These are phyloP conservation scores for Silene noctiflora DNA, from an alignment of 179 eudicot genomes.

Conservation along the genomic window DNA sequence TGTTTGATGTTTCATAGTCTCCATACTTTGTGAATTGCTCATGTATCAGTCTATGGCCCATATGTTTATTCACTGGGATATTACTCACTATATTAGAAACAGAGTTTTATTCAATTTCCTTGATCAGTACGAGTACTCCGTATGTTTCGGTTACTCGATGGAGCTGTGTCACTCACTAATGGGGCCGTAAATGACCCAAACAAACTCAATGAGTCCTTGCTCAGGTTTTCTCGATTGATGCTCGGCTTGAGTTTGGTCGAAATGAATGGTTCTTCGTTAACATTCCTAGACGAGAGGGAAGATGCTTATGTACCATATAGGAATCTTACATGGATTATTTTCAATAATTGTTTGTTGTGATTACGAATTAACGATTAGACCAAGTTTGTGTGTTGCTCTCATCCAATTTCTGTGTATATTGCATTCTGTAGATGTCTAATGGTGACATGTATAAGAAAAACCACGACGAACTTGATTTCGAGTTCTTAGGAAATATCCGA, in stretches of 20 bases:
- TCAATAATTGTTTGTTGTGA: neutral
- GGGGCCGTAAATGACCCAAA: too few relatives aligned
- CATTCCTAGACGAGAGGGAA: neutral
- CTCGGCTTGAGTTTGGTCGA: neutral
- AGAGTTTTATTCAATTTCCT: neutral
- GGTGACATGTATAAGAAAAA: conserved; percentile 69
- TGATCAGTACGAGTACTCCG: neutral
- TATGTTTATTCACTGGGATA: neutral
- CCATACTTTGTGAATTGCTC: neutral
- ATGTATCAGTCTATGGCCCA: neutral
- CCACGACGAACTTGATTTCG: conserved; percentile 90
- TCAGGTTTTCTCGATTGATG: neutral
- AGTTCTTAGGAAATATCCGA: conserved; percentile 87
- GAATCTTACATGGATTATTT: neutral
- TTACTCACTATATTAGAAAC: neutral
- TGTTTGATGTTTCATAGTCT: conserved; percentile 12
- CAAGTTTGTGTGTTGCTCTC: neutral
- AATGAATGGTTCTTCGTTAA: neutral
- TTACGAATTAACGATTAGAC: neutral
- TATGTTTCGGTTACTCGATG: too few relatives aligned
- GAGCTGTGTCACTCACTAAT: too few relatives aligned
- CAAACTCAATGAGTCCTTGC: too few relatives aligned
- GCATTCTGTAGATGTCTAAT: conserved; percentile 69
- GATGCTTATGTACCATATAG: too few relatives aligned
- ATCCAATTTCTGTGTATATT: neutral